Conservation (phyloP, 2,329 filamentous ascomycete genomes). For the Emericellopsis cladophorae region DNA sequence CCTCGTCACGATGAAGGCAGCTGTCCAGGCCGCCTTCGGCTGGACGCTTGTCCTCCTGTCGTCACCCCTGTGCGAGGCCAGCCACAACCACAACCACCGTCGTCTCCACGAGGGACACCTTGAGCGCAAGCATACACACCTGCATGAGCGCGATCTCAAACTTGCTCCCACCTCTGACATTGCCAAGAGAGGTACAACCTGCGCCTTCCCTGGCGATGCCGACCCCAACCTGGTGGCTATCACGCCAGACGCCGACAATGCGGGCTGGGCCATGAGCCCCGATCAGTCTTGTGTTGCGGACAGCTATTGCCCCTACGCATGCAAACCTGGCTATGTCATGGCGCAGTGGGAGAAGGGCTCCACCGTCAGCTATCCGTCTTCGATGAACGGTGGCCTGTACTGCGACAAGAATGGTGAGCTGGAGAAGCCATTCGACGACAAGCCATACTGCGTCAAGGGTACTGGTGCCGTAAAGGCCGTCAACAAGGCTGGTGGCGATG, state of each 20-base stretch:
- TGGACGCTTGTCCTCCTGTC: constrained; percentile 34
- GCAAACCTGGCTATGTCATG: constrained; percentile 63
- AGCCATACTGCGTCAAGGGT: constrained; percentile 59
- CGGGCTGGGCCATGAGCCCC: constrained; percentile 69
- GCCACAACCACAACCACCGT: constrained; percentile 21
- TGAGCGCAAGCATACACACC: constrained; percentile 21
- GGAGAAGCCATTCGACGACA: constrained; percentile 54
- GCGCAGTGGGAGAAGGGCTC: constrained; percentile 66
- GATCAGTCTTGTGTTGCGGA: constrained; percentile 56
- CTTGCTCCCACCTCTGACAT: constrained; percentile 6
- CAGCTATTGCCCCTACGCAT: constrained; percentile 65
- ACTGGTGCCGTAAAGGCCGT: constrained; percentile 51
- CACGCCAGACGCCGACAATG: constrained; percentile 51
- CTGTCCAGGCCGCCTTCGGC: constrained; percentile 34
- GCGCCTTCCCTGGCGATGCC: constrained; percentile 47
- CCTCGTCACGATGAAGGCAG: constrained; percentile 34
- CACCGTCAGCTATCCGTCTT: constrained; percentile 55
- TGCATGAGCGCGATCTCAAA: constrained; percentile 10
- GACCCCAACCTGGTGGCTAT: constrained; percentile 54
- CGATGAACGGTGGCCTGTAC: constrained; percentile 65
- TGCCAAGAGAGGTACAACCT: constrained; percentile 43
- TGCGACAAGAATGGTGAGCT: constrained; percentile 56
- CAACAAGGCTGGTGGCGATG: constrained; percentile 49
- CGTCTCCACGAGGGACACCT: constrained; percentile 15
- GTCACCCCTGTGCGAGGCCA: constrained; percentile 21